A percentile compares a stretch with the other conserved stretches of the same genome.
These are phyloP conservation scores for Chlorella sp. DNA, from an alignment of 139 green algal species.

Conservation along the genomic window DNA sequence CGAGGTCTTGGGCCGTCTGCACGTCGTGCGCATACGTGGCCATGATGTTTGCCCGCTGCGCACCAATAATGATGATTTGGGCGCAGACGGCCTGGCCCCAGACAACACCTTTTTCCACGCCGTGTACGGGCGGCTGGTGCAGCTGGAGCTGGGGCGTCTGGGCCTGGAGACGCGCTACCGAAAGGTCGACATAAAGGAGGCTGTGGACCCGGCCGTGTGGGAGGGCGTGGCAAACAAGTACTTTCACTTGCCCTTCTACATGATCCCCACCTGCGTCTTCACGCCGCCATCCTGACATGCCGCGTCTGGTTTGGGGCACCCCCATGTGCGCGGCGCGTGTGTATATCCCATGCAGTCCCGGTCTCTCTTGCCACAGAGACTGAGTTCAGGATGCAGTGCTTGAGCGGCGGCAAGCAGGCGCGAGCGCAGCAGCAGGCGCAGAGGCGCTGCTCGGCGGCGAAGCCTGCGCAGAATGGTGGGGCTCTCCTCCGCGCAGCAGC, in stretches of 20 bases:
- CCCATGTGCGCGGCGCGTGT: too few species aligned
- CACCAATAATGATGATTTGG: not conserved
- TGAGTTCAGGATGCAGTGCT: too few species aligned
- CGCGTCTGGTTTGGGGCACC: too few species aligned
- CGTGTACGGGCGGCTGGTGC: constrained; percentile 66
- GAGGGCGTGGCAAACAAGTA: constrained; percentile 73
- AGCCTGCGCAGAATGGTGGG: too few species aligned
- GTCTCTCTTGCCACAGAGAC: too few species aligned
- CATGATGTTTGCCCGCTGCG: not conserved
- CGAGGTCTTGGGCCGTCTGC: too few species aligned
- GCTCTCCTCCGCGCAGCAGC: too few species aligned
- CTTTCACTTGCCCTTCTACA: constrained; percentile 39
- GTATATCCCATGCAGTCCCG: too few species aligned
- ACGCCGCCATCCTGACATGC: too few species aligned
- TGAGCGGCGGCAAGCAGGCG: too few species aligned
- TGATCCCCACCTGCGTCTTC: constrained; percentile 9
- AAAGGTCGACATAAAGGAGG: constrained; percentile 54
- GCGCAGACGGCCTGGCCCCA: constrained; percentile 41
- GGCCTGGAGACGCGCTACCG: constrained; percentile 65
- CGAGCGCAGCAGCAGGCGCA: too few species aligned
- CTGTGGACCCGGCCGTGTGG: constrained; percentile 60
- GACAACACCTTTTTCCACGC: constrained; percentile 88
- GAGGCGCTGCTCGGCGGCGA: too few species aligned
- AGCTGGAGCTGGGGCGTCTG: constrained; percentile 51
- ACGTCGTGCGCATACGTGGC: not conserved